Base-by-base conservation (phyloP, 2,329 filamentous ascomycete genomes). In the Xylogone sp. region DNA sequence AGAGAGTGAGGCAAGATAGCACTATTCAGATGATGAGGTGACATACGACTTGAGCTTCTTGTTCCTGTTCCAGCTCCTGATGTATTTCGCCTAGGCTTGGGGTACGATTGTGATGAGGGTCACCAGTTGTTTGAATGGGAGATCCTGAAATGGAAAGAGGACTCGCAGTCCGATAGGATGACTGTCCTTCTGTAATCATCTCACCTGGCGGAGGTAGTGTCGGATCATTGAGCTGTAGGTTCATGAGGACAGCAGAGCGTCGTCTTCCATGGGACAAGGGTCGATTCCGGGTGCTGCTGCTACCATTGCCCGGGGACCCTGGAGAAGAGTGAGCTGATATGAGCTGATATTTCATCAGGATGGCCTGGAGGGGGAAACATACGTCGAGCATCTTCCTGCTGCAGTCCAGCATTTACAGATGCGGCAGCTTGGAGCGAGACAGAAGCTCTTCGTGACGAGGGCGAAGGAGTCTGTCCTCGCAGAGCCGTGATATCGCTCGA, bases 31-130 rank as follows among this genome's bases (percentile, higher is more conserved):
- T n/a, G n/a, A n/a, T 45, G 18, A 21, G 8, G 19, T 43, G 16
- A 69, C 80, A 47, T 72, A 86, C 83, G 56, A 91, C 87, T 69
- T 90, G 87, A 21, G 83, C 85, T 64, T 91, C 87, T 65, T 90
- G 87, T 69, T 91, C 87, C 49, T 84, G 86, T 67, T 91, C 87
- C 1, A 91, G 75, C 68, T 90, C 86, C 65, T 91, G 87, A 59
- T 91, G 87, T 42, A 91, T 79, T 68, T 90, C 87, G 18, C 87
- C 87, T 55, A 91, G 68, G 64, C 87, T 90, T 2, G 86, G 86
- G 1, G 84, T 72, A 46, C 87, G 77, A 58, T 82, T 79, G 62
- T 88, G 86, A 59, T 82, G 78, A 16, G 83, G 79, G 58, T 84
- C 81, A 29, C 70, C 65, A 42, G 50, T 60, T 7, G 55, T 42